Conservation (phyloP, 495 filamentous ascomycete species). For the Podospora australis region DNA sequence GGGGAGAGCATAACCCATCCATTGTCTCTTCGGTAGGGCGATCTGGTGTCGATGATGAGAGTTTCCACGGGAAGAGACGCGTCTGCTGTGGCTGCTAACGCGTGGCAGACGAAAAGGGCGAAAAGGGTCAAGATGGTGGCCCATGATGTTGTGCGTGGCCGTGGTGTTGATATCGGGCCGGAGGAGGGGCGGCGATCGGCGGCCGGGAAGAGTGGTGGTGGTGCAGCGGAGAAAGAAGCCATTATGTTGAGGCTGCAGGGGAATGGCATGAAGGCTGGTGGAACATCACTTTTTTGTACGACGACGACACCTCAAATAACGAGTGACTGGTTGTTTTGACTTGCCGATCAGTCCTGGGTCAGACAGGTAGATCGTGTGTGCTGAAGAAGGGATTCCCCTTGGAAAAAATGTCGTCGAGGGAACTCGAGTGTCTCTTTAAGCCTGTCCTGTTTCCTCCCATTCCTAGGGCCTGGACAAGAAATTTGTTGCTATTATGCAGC, state of each 20-base stretch:
- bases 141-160: no score
- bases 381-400: not conserved
- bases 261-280: conserved; percentile 9
- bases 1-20: conserved; percentile 36
- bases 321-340: conserved; percentile 23
- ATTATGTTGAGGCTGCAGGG: conserved; percentile 21
- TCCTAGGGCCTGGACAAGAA: not conserved
- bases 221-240: no score
- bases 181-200: conserved; percentile 7
- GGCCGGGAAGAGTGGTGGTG: not conserved
- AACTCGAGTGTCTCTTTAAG: conserved; percentile 2
- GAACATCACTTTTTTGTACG: conserved; percentile 26
- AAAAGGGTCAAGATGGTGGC: conserved; percentile 28
- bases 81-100: conserved; percentile 21
- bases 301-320: conserved; percentile 5
- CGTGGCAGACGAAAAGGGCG: conserved; percentile 26
- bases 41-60: conserved; percentile 32
- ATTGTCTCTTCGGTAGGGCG: conserved; percentile 25
- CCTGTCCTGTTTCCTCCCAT: not conserved
- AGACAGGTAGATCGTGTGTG: conserved; percentile 20
- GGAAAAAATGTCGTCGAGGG: not conserved
- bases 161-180: no score
- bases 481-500: not conserved
- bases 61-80: conserved; percentile 25
- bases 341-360: conserved; percentile 22